Evolutionary conservation across 2,329 filamentous ascomycete genomes (phyloP), one percentile per base, ranked within the genome.

Genomic region (Sarocladiaceae sp.): DNA sequence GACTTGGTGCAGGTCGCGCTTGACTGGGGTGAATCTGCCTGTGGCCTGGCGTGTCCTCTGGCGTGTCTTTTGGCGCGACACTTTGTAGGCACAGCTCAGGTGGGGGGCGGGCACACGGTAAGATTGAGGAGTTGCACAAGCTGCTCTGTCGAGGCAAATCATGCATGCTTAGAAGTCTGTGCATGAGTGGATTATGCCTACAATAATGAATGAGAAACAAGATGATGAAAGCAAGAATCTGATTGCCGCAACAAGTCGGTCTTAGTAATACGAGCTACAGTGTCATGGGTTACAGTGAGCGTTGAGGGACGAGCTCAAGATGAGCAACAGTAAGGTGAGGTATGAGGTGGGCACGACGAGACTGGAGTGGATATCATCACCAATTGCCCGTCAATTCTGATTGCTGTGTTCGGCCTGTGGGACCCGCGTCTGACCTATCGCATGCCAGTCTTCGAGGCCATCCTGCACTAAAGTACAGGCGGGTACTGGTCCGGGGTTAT

Each of bases 391-490:
- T 48, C 22, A 17, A 22, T 17, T 48, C 28, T 48, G 44, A 33
- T 48, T 48, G 44, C 44, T 48, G 44, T 48, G 44, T 48, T 48
- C 33, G 44, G 44, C 26, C 28, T 29, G 44, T 48, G 44, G 44
- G 18, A 22, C 44, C 26, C 15, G 3, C 26, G 15, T 33, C 44
- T 48, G 44, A 18, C 44, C 44, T 48, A 48, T 48, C 11, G 17
- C 15, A 33, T 18, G 44, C 18, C 15, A 33, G 11, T 17, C 7
- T 13, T 7, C 22, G 13, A 44, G 12, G n/a, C 8, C 44, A 48
- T 25, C 17, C 22, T 33, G 44, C 44, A 31, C 26, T 31, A 3
- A 31, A 33, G 44, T 48, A 28, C 22, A 23, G 25, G 15, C 40
- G 40, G 44, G 26, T 33, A 20, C 44, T 48, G 25, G 26, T 48